These are phyloP conservation scores for Chlorella sp. DNA, from an alignment of 139 green algal genomes.

Conservation along the genomic window DNA sequence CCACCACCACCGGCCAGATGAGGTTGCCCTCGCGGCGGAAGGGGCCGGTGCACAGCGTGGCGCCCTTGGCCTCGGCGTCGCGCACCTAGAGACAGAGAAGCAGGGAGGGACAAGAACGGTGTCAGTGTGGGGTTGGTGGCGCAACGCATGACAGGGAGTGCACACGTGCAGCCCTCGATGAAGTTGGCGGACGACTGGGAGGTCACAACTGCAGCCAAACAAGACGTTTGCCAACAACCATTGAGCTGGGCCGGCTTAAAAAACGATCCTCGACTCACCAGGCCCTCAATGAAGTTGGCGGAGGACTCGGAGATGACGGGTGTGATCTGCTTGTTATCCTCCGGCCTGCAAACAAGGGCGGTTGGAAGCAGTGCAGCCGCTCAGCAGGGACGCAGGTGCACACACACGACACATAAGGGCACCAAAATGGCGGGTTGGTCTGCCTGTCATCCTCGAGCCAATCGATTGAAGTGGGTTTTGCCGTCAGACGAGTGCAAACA, in stretches of 20 bases:
- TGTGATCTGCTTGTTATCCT: constrained; percentile 92
- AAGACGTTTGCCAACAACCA: too few relatives aligned
- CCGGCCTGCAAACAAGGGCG: constrained; percentile 59
- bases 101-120: background rate
- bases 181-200: background rate
- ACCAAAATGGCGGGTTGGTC: too few relatives aligned
- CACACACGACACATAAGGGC: too few relatives aligned
- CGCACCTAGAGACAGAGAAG: constrained; percentile 15
- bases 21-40: constrained; percentile 93
- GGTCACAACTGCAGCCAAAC: background rate
- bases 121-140: background rate
- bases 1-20: constrained; percentile 91
- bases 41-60: constrained; percentile 57
- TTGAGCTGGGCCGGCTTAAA: background rate
- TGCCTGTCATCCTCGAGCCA: background rate
- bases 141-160: background rate
- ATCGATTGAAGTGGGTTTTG: too few relatives aligned
- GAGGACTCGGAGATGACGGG: constrained; percentile 84
- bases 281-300: constrained; percentile 94
- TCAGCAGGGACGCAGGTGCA: too few relatives aligned
- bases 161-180: background rate
- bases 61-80: constrained; percentile 77
- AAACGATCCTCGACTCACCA: constrained; percentile 50
- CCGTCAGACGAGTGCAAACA: too few relatives aligned
- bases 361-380: too few relatives aligned